Evolutionary conservation across 2,329 filamentous ascomycete genomes (phyloP), one percentile per base, ranked within the genome.

Genomic region (Monosporascus sp.): DNA sequence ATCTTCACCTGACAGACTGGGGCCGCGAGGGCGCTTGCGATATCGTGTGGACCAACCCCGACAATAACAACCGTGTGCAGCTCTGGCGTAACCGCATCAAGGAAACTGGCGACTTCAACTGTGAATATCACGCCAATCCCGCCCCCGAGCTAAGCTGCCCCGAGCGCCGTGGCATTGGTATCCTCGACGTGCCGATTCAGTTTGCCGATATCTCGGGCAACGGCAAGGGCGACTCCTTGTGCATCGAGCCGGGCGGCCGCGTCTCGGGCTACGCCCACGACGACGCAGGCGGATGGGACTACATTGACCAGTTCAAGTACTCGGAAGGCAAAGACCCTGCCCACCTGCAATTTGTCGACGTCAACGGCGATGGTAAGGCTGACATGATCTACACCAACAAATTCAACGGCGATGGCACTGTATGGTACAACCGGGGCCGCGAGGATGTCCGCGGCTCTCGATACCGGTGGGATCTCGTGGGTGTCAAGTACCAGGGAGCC

Each of bases 21-120:
- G 64, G 74, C 49, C 66, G 65, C 11, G 70, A 73, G 54, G 71
- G 71, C 0, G 50, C 56, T 1, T 67, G 64, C 49, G 71, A 74
- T 45, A 64, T 72, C 45, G 56, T 72, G 35, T 63, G 53, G 50
- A 61, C 68, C 1, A 55, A 70, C 25, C 62, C 59, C 1, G 54
- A 67, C 7, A 62, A 54, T 14, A 63, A 63, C 25, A 55, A 52
- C 47, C 50, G 35, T 17, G 54, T 67, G 5, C 47, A 62, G 18
- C 57, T 66, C 39, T 69, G 55, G 53, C 48, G 59, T 36, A 71
- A 66, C 55, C 56, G 60, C 44, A 59, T 52, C 41, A 39, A 50
- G 25, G 39, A 50, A 43, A 55, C 39, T 50, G 52, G 39, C n/a
- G 24, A 35, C n/a, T 57, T 53, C 48, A 41, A 50, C 31, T 54